Evolutionary conservation across 169 alveolate genomes (phyloP).

Genomic region (Eimeria acervulina): DNA sequence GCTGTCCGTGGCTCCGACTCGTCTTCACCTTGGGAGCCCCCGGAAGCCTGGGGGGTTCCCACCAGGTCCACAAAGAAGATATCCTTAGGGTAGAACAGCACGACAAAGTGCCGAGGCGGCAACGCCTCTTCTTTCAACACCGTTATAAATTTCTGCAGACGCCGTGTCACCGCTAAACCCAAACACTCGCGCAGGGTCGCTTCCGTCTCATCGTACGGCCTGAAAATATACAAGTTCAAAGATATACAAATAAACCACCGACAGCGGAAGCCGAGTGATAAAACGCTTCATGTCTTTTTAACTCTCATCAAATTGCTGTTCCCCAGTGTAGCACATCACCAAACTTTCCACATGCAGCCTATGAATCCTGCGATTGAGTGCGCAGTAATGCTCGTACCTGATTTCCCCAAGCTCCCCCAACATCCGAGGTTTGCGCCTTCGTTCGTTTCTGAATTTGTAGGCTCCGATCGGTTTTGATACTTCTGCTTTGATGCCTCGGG

Average conservation of each 20-base stretch:
- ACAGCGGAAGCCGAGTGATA: not conserved
- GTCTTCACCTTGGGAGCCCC: constrained; percentile 21
- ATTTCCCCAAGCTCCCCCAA: constrained; percentile 92
- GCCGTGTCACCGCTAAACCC: constrained; percentile 77
- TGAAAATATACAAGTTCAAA: too few species aligned
- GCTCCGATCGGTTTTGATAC: constrained; percentile 90
- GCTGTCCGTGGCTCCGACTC: not conserved
- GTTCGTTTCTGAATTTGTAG: constrained; percentile 86
- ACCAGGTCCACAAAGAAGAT: constrained; percentile 65
- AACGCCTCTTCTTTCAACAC: constrained; percentile 71
- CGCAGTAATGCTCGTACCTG: constrained; percentile 9
- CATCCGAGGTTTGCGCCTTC: constrained; percentile 93
- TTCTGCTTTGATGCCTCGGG: constrained; percentile 94
- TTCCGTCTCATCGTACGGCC: constrained; percentile 82
- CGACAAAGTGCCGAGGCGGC: constrained; percentile 76
- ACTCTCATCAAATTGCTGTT: not conserved
- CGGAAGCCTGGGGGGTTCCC: constrained; percentile 33
- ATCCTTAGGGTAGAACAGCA: constrained; percentile 80
- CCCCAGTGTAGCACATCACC: not conserved
- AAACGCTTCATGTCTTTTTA: not conserved
- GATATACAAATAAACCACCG: not conserved
- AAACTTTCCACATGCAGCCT: not conserved
- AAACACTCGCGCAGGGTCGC: constrained; percentile 78
- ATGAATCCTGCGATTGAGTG: not conserved
- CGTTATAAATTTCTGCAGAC: constrained; percentile 72